These are phyloP conservation scores for Naganishia vishniacii DNA, from an alignment of 768 basidiomycete species.

Conservation along the genomic window DNA sequence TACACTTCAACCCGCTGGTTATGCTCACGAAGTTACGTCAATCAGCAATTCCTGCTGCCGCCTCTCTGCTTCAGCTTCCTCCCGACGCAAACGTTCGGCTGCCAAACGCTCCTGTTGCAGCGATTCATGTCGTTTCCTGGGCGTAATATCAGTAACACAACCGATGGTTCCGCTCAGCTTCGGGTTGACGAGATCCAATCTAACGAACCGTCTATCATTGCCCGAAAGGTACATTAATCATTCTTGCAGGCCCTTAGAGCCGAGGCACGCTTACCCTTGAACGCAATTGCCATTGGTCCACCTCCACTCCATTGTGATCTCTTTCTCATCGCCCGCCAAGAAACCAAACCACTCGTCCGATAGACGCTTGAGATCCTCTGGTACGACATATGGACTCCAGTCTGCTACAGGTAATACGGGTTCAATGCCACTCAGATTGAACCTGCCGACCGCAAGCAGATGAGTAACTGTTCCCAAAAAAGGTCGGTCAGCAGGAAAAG, in stretches of 20 bases:
- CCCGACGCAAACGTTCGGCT: conserved; percentile 36
- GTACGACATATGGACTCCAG: conserved; percentile 33
- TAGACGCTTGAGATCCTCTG: conserved; percentile 26
- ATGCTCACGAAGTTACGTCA: conserved; percentile 39
- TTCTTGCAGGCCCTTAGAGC: too few relatives aligned
- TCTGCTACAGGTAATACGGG: conserved; percentile 16
- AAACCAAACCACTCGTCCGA: conserved; percentile 28
- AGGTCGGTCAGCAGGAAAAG: not conserved
- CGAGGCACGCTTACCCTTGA: conserved; percentile 29
- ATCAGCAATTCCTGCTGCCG: conserved; percentile 48
- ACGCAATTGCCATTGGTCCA: conserved; percentile 37
- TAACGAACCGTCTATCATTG: conserved; percentile 29
- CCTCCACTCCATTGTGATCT: conserved; percentile 34
- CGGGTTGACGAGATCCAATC: conserved; percentile 33
- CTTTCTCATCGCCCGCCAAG: conserved; percentile 29
- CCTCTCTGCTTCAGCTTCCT: conserved; percentile 41
- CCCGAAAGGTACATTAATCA: too few relatives aligned
- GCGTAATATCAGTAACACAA: conserved; percentile 39
- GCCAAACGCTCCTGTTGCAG: conserved; percentile 32
- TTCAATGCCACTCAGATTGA: conserved; percentile 11
- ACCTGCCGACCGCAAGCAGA: not conserved
- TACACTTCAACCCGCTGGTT: not conserved
- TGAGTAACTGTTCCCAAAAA: not conserved
- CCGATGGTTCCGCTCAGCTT: conserved; percentile 37
- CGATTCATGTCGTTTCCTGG: conserved; percentile 32